Evolutionary conservation across 306 rosid genomes (phyloP).

Genomic region (Dryas octopetala): DNA sequence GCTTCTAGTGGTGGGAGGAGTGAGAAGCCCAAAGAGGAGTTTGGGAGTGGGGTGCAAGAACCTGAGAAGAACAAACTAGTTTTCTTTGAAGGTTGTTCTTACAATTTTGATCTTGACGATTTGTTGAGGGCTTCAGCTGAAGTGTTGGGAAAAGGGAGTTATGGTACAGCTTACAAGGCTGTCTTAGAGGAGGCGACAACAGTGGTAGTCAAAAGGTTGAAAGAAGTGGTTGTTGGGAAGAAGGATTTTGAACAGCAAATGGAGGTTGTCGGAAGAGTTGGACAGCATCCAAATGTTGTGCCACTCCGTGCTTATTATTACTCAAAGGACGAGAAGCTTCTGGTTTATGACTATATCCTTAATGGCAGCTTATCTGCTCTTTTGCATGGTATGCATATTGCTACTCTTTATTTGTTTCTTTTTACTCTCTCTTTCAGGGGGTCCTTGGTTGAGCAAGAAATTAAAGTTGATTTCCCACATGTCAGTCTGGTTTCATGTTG

Average conservation of each 20-base stretch:
- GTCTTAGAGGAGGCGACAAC: constrained; percentile 77
- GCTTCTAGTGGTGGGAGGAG: constrained; percentile 65
- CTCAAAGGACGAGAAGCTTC: constrained; percentile 86
- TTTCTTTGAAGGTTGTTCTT: constrained; percentile 84
- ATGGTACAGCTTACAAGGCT: constrained; percentile 87
- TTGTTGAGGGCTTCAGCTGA: constrained; percentile 85
- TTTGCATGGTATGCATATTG: constrained; percentile 61
- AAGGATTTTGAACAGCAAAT: constrained; percentile 83
- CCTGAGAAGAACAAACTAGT: constrained; percentile 84
- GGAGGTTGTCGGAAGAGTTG: constrained; percentile 75
- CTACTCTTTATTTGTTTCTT: constrained; percentile 10
- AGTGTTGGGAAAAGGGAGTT: constrained; percentile 86
- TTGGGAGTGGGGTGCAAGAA: constrained; percentile 90
- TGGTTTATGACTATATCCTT: constrained; percentile 63
- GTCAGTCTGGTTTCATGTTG: background rate
- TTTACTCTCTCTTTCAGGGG: background rate
- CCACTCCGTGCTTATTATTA: constrained; percentile 88
- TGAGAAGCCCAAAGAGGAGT: constrained; percentile 83
- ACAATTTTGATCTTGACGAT: constrained; percentile 85
- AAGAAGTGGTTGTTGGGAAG: constrained; percentile 81
- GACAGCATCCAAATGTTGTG: constrained; percentile 62
- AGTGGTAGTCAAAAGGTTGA: constrained; percentile 84
- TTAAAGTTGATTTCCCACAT: background rate
- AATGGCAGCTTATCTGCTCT: constrained; percentile 66
- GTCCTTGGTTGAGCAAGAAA: background rate